Evolutionary conservation across 768 basidiomycete genomes (phyloP).

Genomic region (Vishniacozyma victoriae): DNA sequence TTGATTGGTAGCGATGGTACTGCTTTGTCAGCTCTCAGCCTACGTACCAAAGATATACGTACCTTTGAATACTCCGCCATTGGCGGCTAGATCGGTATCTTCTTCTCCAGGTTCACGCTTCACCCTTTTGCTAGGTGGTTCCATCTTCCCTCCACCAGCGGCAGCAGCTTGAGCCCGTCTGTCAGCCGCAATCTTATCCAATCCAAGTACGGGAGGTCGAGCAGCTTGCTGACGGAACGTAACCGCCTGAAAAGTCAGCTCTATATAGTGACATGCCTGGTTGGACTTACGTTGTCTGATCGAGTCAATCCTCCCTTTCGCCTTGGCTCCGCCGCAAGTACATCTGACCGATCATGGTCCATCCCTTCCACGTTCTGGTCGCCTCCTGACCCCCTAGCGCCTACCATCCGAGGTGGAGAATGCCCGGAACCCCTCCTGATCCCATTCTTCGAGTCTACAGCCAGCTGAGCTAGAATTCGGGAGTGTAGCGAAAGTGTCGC

Average conservation of each 20-base stretch:
- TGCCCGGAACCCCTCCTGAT: slow-evolving; percentile 22
- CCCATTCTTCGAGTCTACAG: slow-evolving; percentile 49
- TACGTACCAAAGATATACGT: slow-evolving; percentile 12
- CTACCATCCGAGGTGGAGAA: slow-evolving; percentile 37
- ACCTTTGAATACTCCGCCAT: slow-evolving; percentile 83
- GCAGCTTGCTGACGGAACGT: slow-evolving; percentile 72
- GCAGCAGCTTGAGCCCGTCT: slow-evolving; percentile 63
- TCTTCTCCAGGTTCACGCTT: slow-evolving; percentile 56
- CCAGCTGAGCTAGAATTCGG: slow-evolving; percentile 71
- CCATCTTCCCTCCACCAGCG: slow-evolving; percentile 46
- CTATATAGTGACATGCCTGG: not conserved
- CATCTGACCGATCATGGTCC: slow-evolving; percentile 70
- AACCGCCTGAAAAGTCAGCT: slow-evolving; percentile 56
- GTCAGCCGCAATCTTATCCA: slow-evolving; percentile 81
- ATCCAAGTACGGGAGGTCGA: slow-evolving; percentile 70
- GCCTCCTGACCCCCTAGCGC: slow-evolving; percentile 15
- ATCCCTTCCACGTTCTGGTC: slow-evolving; percentile 58
- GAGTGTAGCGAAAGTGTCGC: slow-evolving; percentile 72
- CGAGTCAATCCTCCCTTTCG: slow-evolving; percentile 72
- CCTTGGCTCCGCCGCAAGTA: slow-evolving; percentile 71
- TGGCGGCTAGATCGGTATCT: slow-evolving; percentile 26
- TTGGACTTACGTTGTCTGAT: slow-evolving; percentile 47
- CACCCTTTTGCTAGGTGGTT: slow-evolving; percentile 56
- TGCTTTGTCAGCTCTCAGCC: slow-evolving; percentile 39
- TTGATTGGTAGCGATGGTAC: slow-evolving; percentile 70